Base-by-base conservation (phyloP, 1,139 yeast species). In the Blastobotrys indianensis region DNA sequence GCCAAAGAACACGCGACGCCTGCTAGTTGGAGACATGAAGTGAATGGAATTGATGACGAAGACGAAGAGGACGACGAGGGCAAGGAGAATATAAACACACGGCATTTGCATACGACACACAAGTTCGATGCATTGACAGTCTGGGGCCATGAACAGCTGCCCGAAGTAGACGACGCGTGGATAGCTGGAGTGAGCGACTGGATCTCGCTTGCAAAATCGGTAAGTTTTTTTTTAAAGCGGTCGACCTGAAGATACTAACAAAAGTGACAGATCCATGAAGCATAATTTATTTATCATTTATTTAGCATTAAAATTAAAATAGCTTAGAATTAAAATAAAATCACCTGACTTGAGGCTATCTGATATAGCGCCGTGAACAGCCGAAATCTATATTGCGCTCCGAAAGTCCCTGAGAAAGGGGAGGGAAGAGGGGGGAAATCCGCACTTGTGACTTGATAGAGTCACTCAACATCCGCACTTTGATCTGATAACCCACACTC, bases 141-240 rank as follows among this genome's bases (percentile, higher is more conserved):
- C 1, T 61, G 65, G 65, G 61, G 56, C 20, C 65, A 61, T 30
- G 64, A 60, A 39, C 41, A 47, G 2, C 39, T 35, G 5, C 65
- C 64, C 1, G 52, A 51, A 16, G 17, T 33, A 3, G 47, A 41
- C 37, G 60, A 59, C 40, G 58, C 57, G 5, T 58, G 54, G 57
- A 47, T 51, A 15, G 46, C 50, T n/a, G 61, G 61, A 10, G 42
- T 53, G 30, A 35, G 39, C 16, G 64, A 58, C 29, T 57, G 58
- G 62, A 45, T 50, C 9, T 38, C 46, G 13, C 48, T 61, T 13
- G 41, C 47, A 9, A 32, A 16, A 20, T 20, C 25, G 25, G 25
- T 20, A 20, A 4, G 25, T 20, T 20, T 20, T 20, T 20, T 7
- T 20, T 7, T 20, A 20, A 20, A 20, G 25, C n/a, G n/a, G n/a